Evolutionary conservation across 768 basidiomycete species (phyloP).

Genomic region (Leucocoprinus birnbaumii): DNA sequence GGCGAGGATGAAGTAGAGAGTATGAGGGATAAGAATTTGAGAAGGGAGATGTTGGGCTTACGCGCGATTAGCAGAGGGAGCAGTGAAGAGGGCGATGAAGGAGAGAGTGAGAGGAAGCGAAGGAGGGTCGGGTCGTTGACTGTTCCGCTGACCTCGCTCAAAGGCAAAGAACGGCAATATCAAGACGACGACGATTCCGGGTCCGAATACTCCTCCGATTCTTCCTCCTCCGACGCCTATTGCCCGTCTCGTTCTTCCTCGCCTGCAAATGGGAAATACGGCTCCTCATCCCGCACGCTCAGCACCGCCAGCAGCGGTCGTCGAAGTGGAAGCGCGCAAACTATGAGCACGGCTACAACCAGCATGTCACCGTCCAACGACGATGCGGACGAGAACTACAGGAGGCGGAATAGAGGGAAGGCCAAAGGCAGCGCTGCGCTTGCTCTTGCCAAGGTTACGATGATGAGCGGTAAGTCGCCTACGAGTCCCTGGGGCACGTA

Average conservation of each 20-base stretch:
- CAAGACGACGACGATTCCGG: constrained; percentile 2
- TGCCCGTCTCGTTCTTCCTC: constrained; percentile 24
- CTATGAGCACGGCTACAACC: constrained; percentile 10
- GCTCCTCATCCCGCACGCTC: constrained; percentile 9
- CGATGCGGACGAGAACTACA: constrained; percentile 16
- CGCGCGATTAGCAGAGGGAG: background rate
- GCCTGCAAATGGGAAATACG: constrained; percentile 4
- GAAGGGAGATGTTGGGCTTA: constrained; percentile 5
- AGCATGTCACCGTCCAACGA: constrained; percentile 3
- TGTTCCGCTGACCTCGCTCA: background rate
- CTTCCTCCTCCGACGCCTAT: constrained; percentile 27
- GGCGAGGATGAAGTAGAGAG: background rate
- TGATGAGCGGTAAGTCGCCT: constrained; percentile 18
- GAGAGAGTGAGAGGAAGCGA: constrained; percentile 2
- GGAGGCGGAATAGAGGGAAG: constrained; percentile 21
- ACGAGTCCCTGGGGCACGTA: constrained; percentile 11
- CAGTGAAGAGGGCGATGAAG: background rate
- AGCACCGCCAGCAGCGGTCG: constrained; percentile 9
- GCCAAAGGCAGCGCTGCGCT: constrained; percentile 32
- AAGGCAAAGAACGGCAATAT: background rate
- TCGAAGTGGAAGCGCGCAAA: constrained; percentile 17
- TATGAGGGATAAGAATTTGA: background rate
- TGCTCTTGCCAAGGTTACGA: constrained; percentile 27
- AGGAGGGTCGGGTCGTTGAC: constrained; percentile 10
- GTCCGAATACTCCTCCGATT: too few species aligned